phyloP scores from a whole-genome alignment of 148 eudicot genomes.

The Nepenthes gracilis region DNA sequence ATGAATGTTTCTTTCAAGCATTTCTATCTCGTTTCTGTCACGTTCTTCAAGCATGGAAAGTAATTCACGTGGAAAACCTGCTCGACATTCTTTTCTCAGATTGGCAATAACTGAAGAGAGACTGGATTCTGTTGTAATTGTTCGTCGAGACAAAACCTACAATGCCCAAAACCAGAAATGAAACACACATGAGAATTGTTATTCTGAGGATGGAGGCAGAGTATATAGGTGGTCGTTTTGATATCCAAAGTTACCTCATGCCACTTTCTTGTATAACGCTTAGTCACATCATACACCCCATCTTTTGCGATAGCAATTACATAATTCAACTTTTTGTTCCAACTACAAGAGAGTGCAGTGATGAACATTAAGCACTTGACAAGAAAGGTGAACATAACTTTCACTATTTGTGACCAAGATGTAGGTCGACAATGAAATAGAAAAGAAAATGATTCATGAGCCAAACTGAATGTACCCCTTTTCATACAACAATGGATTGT shows the following conservation, averaged over 20 bases:
- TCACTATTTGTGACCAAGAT: not conserved
- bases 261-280: constrained; percentile 96
- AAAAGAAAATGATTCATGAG: not conserved
- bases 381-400: not conserved
- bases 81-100: constrained; percentile 57
- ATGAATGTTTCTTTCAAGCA: constrained; percentile 41
- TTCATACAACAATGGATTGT: constrained; percentile 87
- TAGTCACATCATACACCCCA: constrained; percentile 94
- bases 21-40: constrained; percentile 46
- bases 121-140: constrained; percentile 48
- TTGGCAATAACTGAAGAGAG: constrained; percentile 40
- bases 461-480: constrained; percentile 50
- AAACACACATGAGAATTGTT: not conserved
- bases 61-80: constrained; percentile 30
- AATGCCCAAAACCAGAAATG: constrained; percentile 5
- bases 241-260: constrained; percentile 46
- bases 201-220: not conserved
- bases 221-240: not conserved
- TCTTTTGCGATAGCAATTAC: constrained; percentile 76
- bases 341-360: constrained; percentile 25
- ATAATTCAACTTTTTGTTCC: constrained; percentile 75
- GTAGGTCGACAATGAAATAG: not conserved
- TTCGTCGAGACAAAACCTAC: constrained; percentile 76
- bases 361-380: not conserved
- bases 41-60: constrained; percentile 51